A percentile compares a stretch with the other conserved stretches of the same genome.
Conservation (phyloP, 169 alveolate species). For the Eimeria falciformis region DNA sequence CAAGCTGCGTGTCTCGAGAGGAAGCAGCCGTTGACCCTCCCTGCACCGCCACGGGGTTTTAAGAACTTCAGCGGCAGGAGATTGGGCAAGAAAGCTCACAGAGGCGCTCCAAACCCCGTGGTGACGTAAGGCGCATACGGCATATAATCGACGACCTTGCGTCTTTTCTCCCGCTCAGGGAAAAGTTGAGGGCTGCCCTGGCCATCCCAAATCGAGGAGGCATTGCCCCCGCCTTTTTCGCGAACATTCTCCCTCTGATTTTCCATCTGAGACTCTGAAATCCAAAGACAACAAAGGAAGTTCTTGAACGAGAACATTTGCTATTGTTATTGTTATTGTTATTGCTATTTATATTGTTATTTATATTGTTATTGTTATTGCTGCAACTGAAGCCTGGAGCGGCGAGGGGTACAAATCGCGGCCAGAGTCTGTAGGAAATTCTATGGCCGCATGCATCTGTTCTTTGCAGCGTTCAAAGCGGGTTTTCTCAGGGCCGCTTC, state of each 20-base stretch:
- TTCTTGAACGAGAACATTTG: neutral
- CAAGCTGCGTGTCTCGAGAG: too few species aligned
- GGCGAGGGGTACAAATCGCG: too few species aligned
- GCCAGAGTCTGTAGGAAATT: too few species aligned
- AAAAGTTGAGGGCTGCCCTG: neutral
- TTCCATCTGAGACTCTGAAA: neutral
- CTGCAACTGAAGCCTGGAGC: too few species aligned
- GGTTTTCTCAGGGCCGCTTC: too few species aligned
- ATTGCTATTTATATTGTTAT: neutral
- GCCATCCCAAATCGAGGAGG: neutral
- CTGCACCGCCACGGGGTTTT: too few species aligned
- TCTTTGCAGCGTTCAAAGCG: too few species aligned
- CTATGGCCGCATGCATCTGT: too few species aligned
- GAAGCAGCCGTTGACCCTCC: too few species aligned
- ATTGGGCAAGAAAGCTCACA: neutral
- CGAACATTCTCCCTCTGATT: neutral
- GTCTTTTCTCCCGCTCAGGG: neutral
- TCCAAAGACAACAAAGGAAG: neutral
- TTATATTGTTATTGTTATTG: neutral
- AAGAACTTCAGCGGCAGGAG: too few species aligned
- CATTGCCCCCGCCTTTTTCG: neutral
- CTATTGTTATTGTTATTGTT: neutral
- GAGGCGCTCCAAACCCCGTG: neutral
- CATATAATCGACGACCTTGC: neutral
- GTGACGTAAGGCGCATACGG: slow-evolving; percentile 34